Conservation (phyloP, 1,284 basidiomycete genomes). For the Pseudozyma thailandica region DNA sequence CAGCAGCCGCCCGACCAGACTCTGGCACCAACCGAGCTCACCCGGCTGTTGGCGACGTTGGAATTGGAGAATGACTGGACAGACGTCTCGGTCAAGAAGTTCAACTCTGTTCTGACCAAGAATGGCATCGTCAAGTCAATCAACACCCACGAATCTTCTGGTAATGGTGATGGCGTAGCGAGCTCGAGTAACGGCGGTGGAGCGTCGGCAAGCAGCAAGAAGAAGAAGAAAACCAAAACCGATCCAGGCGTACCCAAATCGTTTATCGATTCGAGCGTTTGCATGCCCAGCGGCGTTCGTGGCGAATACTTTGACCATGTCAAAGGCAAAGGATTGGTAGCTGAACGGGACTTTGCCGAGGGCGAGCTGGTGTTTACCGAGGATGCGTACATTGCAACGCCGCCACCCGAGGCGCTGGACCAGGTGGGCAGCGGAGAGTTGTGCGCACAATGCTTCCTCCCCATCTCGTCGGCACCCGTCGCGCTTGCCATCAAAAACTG, state of each 20-base stretch:
- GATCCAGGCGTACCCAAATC: slow-evolving; percentile 43
- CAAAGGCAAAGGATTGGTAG: slow-evolving; percentile 86
- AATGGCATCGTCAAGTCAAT: slow-evolving; percentile 14
- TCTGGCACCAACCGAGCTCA: slow-evolving; percentile 14
- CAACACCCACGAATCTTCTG: not conserved
- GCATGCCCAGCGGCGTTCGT: slow-evolving; percentile 69
- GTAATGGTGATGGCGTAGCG: not conserved
- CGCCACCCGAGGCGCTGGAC: slow-evolving; percentile 49
- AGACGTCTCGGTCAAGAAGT: slow-evolving; percentile 39
- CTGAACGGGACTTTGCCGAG: slow-evolving; percentile 75
- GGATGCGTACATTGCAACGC: slow-evolving; percentile 69
- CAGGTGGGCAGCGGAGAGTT: slow-evolving; percentile 46
- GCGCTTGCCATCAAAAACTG: slow-evolving; percentile 65
- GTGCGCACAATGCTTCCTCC: slow-evolving; percentile 60
- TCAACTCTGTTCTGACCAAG: slow-evolving; percentile 30
- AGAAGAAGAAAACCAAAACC: slow-evolving; percentile 42
- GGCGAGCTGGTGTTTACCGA: slow-evolving; percentile 86
- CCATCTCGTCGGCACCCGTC: slow-evolving; percentile 56
- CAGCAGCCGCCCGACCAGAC: not conserved
- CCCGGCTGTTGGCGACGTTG: slow-evolving; percentile 39
- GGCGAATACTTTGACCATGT: slow-evolving; percentile 77
- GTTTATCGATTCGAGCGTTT: slow-evolving; percentile 43
- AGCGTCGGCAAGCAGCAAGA: slow-evolving; percentile 20
- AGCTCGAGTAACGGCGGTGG: not conserved
- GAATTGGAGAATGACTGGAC: slow-evolving; percentile 54